phyloP scores from a whole-genome alignment of 2,329 filamentous ascomycete species.

The Clarireedia hainanense region DNA sequence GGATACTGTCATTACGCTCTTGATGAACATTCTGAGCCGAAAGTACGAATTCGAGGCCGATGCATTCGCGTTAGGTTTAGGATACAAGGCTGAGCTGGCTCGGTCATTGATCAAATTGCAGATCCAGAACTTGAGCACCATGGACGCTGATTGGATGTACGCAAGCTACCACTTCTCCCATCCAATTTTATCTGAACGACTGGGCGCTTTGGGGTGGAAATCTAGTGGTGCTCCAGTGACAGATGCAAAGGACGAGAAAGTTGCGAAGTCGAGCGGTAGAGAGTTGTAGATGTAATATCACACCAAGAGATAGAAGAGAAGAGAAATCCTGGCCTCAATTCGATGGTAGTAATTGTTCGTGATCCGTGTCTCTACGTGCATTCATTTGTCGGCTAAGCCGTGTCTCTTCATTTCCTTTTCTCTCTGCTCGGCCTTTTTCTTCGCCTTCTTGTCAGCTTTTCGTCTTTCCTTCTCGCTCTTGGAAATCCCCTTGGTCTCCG shows the following conservation, averaged over 20 bases:
- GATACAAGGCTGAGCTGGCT: slow-evolving; percentile 77
- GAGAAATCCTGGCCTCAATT: neutral
- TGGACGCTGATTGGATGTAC: slow-evolving; percentile 99
- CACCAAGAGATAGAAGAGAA: slow-evolving; percentile 2
- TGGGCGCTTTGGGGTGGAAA: slow-evolving; percentile 84
- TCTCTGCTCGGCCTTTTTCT: slow-evolving; percentile 49
- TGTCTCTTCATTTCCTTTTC: slow-evolving; percentile 49
- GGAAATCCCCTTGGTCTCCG: slow-evolving; percentile 11
- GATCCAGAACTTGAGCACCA: slow-evolving; percentile 94
- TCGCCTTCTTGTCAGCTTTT: slow-evolving; percentile 32
- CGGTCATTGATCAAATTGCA: slow-evolving; percentile 92
- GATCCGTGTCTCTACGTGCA: slow-evolving; percentile 1
- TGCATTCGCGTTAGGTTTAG: slow-evolving; percentile 75
- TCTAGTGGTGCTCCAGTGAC: slow-evolving; percentile 30
- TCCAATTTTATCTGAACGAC: slow-evolving; percentile 86
- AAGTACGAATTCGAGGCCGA: slow-evolving; percentile 96
- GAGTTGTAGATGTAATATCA: slow-evolving; percentile 50
- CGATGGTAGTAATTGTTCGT: slow-evolving; percentile 7
- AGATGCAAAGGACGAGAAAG: slow-evolving; percentile 44
- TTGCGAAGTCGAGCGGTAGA: slow-evolving; percentile 64
- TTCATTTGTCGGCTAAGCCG: slow-evolving; percentile 25
- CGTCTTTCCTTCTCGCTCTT: slow-evolving; percentile 30
- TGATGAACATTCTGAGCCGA: slow-evolving; percentile 93
- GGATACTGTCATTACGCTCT: slow-evolving; percentile 86
- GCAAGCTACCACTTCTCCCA: slow-evolving; percentile 98